These are phyloP conservation scores for Fusarium sp. DNA, from an alignment of 2,329 filamentous ascomycete species.

Conservation along the genomic window DNA sequence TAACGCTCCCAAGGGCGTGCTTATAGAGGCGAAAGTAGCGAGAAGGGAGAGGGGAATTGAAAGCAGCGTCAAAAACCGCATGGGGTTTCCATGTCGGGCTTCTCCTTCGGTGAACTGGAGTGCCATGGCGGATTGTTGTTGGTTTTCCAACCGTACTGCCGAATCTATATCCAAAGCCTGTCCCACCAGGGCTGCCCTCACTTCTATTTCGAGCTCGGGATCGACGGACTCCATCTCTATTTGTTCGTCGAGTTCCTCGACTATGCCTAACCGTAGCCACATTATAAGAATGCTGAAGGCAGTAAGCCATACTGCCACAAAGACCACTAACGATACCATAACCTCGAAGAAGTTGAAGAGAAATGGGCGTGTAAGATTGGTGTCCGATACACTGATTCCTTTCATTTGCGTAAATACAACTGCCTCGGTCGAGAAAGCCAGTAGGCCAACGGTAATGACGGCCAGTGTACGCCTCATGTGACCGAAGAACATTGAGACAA, in stretches of 20 bases:
- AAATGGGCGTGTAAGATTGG: background rate
- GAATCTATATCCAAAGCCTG: background rate
- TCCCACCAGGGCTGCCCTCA: background rate
- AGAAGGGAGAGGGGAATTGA: background rate
- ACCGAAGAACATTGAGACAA: background rate
- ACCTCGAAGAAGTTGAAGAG: background rate
- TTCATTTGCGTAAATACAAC: background rate
- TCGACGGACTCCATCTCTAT: background rate
- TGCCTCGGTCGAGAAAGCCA: background rate
- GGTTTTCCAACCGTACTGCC: background rate
- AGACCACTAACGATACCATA: background rate
- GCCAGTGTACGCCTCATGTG: background rate
- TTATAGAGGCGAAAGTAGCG: background rate
- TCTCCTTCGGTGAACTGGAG: background rate
- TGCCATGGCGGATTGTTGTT: fast-evolving
- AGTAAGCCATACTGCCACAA: background rate
- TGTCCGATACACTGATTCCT: background rate
- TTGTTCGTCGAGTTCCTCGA: background rate
- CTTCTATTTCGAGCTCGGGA: background rate
- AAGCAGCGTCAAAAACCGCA: background rate
- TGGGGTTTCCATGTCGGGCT: background rate
- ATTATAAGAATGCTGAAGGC: background rate
- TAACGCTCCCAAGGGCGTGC: background rate
- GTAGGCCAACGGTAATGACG: background rate
- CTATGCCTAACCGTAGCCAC: fast-evolving